Conservation (phyloP, 371 early-diverging fungal species). For the Zychaea mexicana region DNA sequence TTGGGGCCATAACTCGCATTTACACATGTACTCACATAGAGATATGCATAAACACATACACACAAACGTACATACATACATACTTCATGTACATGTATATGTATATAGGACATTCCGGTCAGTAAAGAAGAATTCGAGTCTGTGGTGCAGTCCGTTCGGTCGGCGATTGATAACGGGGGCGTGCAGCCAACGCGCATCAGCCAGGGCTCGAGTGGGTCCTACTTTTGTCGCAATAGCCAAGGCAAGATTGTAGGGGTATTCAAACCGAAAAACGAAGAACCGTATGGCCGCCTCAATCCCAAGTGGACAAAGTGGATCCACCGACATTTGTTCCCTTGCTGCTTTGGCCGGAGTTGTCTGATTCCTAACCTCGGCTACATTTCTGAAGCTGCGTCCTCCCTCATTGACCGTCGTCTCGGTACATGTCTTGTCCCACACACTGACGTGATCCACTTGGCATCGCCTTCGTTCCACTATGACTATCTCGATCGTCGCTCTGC, state of each 20-base stretch:
- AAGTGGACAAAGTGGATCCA: slow-evolving; percentile 97
- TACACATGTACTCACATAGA: too few relatives aligned
- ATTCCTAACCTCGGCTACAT: slow-evolving; percentile 90
- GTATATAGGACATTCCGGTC: slow-evolving; percentile 31
- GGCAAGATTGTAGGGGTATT: slow-evolving; percentile 87
- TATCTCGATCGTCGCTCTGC: slow-evolving; percentile 57
- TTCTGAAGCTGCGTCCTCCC: slow-evolving; percentile 85
- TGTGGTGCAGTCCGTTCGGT: slow-evolving; percentile 71
- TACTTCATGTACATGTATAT: neutral
- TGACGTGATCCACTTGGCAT: slow-evolving; percentile 73
- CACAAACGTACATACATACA: too few relatives aligned
- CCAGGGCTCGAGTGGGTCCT: slow-evolving; percentile 89
- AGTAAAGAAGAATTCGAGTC: slow-evolving; percentile 50
- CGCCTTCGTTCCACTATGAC: slow-evolving; percentile 81
- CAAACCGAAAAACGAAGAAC: slow-evolving; percentile 95
- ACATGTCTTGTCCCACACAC: slow-evolving; percentile 86
- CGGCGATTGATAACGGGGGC: slow-evolving; percentile 65
- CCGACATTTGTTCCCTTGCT: slow-evolving; percentile 84
- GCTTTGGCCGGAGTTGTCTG: slow-evolving; percentile 87
- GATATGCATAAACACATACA: too few relatives aligned
- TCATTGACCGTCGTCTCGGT: slow-evolving; percentile 76
- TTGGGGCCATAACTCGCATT: too few relatives aligned
- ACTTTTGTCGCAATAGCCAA: slow-evolving; percentile 77
- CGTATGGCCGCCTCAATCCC: slow-evolving; percentile 88
- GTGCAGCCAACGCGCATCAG: slow-evolving; percentile 72